Evolutionary conservation across 306 rosid genomes (phyloP).

Genomic region (Delonix regia): DNA sequence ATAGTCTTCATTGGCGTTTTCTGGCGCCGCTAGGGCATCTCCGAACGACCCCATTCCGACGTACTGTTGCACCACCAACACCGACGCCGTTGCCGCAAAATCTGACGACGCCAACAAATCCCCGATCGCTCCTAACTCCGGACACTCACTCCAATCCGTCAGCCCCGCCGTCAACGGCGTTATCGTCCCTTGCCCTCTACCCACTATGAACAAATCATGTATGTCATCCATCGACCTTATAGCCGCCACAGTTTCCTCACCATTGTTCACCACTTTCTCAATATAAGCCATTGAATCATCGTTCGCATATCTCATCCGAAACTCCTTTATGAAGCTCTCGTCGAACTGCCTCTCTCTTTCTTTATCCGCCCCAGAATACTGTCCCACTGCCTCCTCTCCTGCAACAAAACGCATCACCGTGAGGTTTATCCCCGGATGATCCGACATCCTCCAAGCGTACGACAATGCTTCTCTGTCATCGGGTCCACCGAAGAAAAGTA

Average conservation of each 20-base stretch:
- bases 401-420: slow-evolving; percentile 64
- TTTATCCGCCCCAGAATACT: slow-evolving; percentile 39
- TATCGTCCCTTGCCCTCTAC: slow-evolving; percentile 79
- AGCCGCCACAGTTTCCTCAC: slow-evolving; percentile 82
- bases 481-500: slow-evolving; percentile 85
- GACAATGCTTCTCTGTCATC: slow-evolving; percentile 90
- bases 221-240: slow-evolving; percentile 65
- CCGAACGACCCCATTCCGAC: slow-evolving; percentile 41
- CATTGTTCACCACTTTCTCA: slow-evolving; percentile 73
- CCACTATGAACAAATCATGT: slow-evolving; percentile 82
- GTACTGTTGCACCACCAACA: slow-evolving; percentile 80
- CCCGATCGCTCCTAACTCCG: slow-evolving; percentile 88
- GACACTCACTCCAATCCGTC: slow-evolving; percentile 97
- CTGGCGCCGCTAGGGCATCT: slow-evolving; percentile 39
- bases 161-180: slow-evolving; percentile 87
- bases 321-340: slow-evolving; percentile 56
- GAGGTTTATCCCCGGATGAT: slow-evolving; percentile 62
- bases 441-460: slow-evolving; percentile 84
- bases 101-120: slow-evolving; percentile 87
- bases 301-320: slow-evolving; percentile 25
- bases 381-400: slow-evolving; percentile 32
- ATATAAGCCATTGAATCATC: slow-evolving; percentile 51
- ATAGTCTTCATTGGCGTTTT: slow-evolving; percentile 27
- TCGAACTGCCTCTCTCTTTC: slow-evolving; percentile 62
- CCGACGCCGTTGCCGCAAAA: slow-evolving; percentile 82